phyloP scores from a whole-genome alignment of 2,329 filamentous ascomycete species.

The Periglandula ipomoeae region DNA sequence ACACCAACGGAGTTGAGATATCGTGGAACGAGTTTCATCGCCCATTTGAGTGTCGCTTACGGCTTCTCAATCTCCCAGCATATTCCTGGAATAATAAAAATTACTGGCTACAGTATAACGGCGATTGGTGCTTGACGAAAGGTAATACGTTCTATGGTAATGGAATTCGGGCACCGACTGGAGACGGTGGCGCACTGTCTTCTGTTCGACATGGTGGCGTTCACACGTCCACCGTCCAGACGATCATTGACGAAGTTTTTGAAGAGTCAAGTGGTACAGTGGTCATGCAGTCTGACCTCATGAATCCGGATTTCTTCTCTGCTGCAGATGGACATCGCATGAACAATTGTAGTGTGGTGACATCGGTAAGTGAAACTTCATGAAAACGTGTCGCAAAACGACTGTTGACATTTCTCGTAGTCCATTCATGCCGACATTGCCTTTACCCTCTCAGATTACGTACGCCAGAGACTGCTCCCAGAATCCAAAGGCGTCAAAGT shows the following conservation, averaged over 20 bases:
- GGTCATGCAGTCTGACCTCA: constrained; percentile 29
- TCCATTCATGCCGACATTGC: constrained; percentile 49
- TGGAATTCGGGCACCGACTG: neutral
- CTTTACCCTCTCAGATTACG: constrained; percentile 51
- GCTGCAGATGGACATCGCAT: constrained; percentile 33
- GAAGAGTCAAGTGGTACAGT: constrained; percentile 16
- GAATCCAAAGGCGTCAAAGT: constrained; percentile 45
- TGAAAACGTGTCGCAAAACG: neutral
- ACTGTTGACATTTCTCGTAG: neutral
- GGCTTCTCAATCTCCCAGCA: constrained; percentile 53
- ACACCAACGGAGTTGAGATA: constrained; percentile 35
- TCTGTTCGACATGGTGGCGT: too few relatives aligned
- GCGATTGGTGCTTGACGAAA: constrained; percentile 66
- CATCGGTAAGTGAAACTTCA: constrained; percentile 28
- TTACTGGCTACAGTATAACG: constrained; percentile 56
- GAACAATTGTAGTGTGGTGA: constrained; percentile 31
- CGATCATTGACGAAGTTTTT: constrained; percentile 25
- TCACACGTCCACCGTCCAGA: constrained; percentile 26
- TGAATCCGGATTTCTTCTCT: constrained; percentile 26
- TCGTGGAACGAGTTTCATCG: constrained; percentile 60
- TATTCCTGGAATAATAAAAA: constrained; percentile 68
- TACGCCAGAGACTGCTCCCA: constrained; percentile 54
- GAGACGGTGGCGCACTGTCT: too few relatives aligned
- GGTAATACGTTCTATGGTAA: constrained; percentile 44
- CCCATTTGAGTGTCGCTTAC: constrained; percentile 29